These are phyloP conservation scores for Aureobasidium pullulans DNA, from an alignment of 2,329 filamentous ascomycete genomes.

Conservation along the genomic window DNA sequence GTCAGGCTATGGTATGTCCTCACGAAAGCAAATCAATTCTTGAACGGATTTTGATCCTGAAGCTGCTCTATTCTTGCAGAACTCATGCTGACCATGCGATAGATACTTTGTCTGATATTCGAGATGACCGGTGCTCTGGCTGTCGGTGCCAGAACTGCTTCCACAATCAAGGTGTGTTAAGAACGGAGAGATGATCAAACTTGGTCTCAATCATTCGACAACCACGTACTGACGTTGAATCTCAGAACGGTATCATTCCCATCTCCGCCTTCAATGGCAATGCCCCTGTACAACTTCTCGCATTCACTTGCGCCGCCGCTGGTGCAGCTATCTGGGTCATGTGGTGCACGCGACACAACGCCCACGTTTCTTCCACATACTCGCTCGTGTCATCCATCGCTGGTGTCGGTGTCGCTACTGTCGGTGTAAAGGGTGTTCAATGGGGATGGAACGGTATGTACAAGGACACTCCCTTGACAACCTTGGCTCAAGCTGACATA, in stretches of 20 bases:
- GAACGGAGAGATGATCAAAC: background rate
- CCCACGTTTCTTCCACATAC: conserved; percentile 57
- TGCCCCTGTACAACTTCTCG: conserved; percentile 35
- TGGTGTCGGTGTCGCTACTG: conserved; percentile 53
- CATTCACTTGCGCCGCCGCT: conserved; percentile 39
- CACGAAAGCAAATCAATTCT: too few relatives aligned
- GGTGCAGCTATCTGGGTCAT: conserved; percentile 52
- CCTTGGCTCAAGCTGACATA: background rate
- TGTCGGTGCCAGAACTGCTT: conserved; percentile 47
- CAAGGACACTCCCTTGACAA: background rate
- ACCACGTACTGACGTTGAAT: background rate
- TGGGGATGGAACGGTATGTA: conserved; percentile 33
- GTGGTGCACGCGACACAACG: conserved; percentile 46
- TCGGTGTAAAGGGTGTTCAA: conserved; percentile 32
- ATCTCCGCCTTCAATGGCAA: conserved; percentile 39
- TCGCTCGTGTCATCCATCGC: conserved; percentile 54
- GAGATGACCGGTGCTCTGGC: conserved; percentile 48
- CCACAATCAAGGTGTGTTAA: background rate
- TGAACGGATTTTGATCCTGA: too few relatives aligned
- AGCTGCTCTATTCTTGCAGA: too few relatives aligned
- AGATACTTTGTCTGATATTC: conserved; percentile 39
- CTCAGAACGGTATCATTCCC: conserved; percentile 47
- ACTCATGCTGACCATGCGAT: background rate
- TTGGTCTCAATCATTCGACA: conserved; percentile 42
- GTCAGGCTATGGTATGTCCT: conserved; percentile 34